phyloP scores from a whole-genome alignment of 2,329 filamentous ascomycete genomes.

The Cercospora zeae-maydis region DNA sequence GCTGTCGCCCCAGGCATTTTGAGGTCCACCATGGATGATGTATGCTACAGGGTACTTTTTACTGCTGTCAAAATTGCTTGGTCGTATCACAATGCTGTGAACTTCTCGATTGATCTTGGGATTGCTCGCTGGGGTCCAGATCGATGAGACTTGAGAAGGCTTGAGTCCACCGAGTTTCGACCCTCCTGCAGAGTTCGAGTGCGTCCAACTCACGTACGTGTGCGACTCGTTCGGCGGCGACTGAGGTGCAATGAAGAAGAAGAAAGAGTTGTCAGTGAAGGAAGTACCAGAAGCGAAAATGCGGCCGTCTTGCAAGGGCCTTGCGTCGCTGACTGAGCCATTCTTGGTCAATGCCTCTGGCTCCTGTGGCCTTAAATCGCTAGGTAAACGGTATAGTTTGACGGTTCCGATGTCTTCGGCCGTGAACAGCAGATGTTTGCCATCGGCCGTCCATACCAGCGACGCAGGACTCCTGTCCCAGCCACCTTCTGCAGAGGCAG shows the following conservation, averaged over 20 bases:
- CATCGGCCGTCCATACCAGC: constrained; percentile 51
- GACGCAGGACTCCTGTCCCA: constrained; percentile 55
- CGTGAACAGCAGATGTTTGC: constrained; percentile 65
- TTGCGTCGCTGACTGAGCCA: constrained; percentile 54
- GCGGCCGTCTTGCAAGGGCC: constrained; percentile 48
- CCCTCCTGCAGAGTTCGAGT: constrained; percentile 62
- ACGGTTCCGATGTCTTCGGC: constrained; percentile 66
- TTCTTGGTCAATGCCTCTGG: constrained; percentile 50
- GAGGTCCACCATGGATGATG: constrained; percentile 35
- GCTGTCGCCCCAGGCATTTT: constrained; percentile 31
- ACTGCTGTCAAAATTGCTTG: constrained; percentile 29
- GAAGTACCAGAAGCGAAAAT: constrained; percentile 67
- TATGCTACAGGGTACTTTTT: constrained; percentile 35
- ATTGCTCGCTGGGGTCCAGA: constrained; percentile 65
- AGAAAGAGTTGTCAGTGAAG: constrained; percentile 68
- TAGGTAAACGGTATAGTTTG: constrained; percentile 50
- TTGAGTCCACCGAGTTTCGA: constrained; percentile 61
- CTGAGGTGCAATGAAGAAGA: constrained; percentile 58
- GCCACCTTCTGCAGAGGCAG: constrained; percentile 13
- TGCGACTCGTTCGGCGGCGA: constrained; percentile 33
- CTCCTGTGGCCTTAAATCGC: constrained; percentile 26
- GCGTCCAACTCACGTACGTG: constrained; percentile 25
- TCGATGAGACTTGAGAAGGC: constrained; percentile 60
- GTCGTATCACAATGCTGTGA: constrained; percentile 52
- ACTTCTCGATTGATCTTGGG: constrained; percentile 52